phyloP scores from a whole-genome alignment of 345 rosid species.

The Hibiscus tridactylites region DNA sequence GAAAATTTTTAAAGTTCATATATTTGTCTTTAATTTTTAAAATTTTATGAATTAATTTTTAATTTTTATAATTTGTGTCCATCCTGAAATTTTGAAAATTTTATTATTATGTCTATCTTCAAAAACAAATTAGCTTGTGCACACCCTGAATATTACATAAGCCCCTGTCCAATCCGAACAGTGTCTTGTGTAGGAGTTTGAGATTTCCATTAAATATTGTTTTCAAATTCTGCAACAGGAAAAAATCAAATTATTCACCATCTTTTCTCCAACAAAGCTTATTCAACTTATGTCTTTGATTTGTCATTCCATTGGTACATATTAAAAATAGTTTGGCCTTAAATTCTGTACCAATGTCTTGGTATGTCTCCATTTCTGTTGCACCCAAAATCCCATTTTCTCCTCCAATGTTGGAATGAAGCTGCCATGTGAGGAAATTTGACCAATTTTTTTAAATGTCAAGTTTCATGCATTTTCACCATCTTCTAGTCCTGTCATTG shows the following conservation, averaged over 20 bases:
- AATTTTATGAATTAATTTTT: too few relatives aligned
- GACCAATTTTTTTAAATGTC: not conserved
- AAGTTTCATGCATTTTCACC: slow-evolving; percentile 30
- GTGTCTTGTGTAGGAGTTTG: too few relatives aligned
- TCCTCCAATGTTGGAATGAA: not conserved
- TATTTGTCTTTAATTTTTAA: too few relatives aligned
- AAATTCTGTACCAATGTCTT: not conserved
- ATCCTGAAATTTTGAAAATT: too few relatives aligned
- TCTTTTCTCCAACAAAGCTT: not conserved
- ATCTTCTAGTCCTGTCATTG: slow-evolving; percentile 65
- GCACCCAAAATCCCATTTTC: not conserved
- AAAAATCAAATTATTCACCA: not conserved
- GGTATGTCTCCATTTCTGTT: not conserved
- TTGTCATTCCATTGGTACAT: not conserved
- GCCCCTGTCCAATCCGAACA: too few relatives aligned
- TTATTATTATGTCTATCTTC: too few relatives aligned
- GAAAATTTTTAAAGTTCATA: too few relatives aligned
- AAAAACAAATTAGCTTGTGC: too few relatives aligned
- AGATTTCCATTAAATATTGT: too few relatives aligned
- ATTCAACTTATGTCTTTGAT: not conserved
- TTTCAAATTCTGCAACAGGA: not conserved
- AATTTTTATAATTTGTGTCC: too few relatives aligned
- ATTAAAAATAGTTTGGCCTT: not conserved
- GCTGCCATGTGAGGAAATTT: not conserved
- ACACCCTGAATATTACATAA: not conserved